Conservation (phyloP, 495 filamentous ascomycete species). For the Xylaria nigripes region DNA sequence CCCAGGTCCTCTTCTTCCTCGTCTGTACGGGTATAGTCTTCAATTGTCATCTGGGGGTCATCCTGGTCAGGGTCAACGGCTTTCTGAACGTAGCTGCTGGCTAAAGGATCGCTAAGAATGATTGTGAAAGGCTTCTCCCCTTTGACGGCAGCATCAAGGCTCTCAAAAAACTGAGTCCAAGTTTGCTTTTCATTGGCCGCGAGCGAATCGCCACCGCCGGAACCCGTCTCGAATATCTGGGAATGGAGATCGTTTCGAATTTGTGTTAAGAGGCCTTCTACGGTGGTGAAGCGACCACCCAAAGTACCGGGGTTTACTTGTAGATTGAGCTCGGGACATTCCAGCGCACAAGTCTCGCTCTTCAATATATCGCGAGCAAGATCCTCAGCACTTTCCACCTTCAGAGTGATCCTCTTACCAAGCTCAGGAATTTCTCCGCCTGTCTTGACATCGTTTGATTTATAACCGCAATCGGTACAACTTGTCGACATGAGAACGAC, state of each 20-base stretch:
- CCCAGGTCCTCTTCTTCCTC: slow-evolving; percentile 92
- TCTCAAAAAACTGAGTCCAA: slow-evolving; percentile 75
- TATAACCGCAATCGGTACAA: slow-evolving; percentile 87
- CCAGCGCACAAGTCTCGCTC: slow-evolving; percentile 79
- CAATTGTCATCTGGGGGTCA: slow-evolving; percentile 71
- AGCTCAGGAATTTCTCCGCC: slow-evolving; percentile 85
- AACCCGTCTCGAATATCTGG: slow-evolving; percentile 71
- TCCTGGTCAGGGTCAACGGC: slow-evolving; percentile 57
- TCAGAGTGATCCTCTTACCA: slow-evolving; percentile 73
- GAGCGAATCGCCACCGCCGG: slow-evolving; percentile 63
- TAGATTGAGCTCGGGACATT: slow-evolving; percentile 77
- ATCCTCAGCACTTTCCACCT: slow-evolving; percentile 65
- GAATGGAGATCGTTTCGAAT: slow-evolving; percentile 78
- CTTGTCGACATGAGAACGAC: slow-evolving; percentile 84
- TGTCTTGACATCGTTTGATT: slow-evolving; percentile 91
- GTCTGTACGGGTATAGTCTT: slow-evolving; percentile 79
- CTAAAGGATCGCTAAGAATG: slow-evolving; percentile 78
- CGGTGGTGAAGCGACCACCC: slow-evolving; percentile 93
- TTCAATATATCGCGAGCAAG: slow-evolving; percentile 91
- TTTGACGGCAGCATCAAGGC: slow-evolving; percentile 66
- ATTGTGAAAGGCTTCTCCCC: slow-evolving; percentile 81
- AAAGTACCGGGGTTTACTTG: slow-evolving; percentile 83
- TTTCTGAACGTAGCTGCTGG: slow-evolving; percentile 89
- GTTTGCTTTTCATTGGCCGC: slow-evolving; percentile 48
- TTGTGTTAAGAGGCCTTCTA: slow-evolving; percentile 91